Evolutionary conservation across 192 early-diverging fungal genomes (phyloP).

Genomic region (Backusella morwellensis): DNA sequence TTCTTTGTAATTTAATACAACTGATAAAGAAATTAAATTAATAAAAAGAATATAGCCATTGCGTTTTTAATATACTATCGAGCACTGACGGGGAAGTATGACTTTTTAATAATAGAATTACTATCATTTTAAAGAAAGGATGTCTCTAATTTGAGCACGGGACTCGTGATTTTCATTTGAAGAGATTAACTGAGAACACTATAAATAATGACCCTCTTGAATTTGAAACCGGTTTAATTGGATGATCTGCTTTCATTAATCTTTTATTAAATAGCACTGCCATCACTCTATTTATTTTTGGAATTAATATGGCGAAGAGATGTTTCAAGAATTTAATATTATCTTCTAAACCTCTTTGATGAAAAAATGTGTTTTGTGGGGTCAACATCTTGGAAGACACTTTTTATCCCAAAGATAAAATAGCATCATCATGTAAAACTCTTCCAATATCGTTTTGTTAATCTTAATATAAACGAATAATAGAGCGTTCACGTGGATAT

Average conservation of each 20-base stretch:
- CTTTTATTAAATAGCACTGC: not conserved
- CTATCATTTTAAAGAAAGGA: not conserved
- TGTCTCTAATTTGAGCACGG: not conserved
- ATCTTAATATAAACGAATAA: not conserved
- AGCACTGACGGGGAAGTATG: not conserved
- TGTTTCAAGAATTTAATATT: not conserved
- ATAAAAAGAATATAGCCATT: not conserved
- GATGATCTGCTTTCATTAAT: not conserved
- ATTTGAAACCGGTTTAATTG: not conserved
- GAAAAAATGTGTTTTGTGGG: not conserved
- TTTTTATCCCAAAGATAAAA: not conserved
- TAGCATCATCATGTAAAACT: not conserved
- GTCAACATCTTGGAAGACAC: not conserved
- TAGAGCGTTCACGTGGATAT: not conserved
- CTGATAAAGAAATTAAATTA: constrained; percentile 1
- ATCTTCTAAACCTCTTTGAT: not conserved
- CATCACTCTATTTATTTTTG: not conserved
- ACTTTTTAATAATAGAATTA: not conserved
- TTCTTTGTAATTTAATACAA: not conserved
- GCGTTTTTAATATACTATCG: not conserved
- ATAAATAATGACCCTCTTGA: not conserved
- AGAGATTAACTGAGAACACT: not conserved
- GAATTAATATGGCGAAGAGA: not conserved
- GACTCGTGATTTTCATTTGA: not conserved
- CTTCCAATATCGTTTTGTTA: not conserved